These are phyloP conservation scores for Solanum pinnatisectum DNA, from an alignment of 257 asterid species.

Conservation along the genomic window DNA sequence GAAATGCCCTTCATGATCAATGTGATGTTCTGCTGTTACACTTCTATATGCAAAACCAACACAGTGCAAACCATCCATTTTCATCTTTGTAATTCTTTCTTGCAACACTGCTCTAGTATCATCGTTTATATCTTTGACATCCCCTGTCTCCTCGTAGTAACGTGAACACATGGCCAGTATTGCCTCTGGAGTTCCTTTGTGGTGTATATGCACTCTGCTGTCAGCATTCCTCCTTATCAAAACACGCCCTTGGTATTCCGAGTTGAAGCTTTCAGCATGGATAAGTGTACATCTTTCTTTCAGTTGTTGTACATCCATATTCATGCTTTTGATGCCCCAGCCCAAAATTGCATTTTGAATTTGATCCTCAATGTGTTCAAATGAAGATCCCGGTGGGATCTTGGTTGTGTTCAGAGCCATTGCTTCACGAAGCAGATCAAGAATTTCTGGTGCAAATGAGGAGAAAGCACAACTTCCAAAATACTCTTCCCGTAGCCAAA, in stretches of 20 bases:
- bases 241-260: conserved; percentile 31
- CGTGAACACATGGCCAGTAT: conserved; percentile 39
- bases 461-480: background rate
- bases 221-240: conserved; percentile 11
- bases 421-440: conserved; percentile 29
- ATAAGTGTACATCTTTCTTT: conserved; percentile 21
- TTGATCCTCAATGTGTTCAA: conserved; percentile 34
- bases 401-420: conserved; percentile 27
- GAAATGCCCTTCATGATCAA: conserved; percentile 1
- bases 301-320: conserved; percentile 21
- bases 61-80: conserved; percentile 40
- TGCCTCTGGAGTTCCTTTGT: conserved; percentile 59
- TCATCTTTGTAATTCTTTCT: conserved; percentile 36
- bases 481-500: conserved; percentile 25
- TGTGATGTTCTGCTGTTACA: background rate
- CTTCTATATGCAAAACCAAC: conserved; percentile 46
- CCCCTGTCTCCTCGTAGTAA: conserved; percentile 23
- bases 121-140: conserved; percentile 9
- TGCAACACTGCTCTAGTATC: conserved; percentile 22
- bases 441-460: conserved; percentile 12
- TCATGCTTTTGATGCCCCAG: conserved; percentile 38
- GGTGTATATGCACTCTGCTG: conserved; percentile 20
- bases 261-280: conserved; percentile 29
- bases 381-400: conserved; percentile 17
- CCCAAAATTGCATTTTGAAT: conserved; percentile 38